Evolutionary conservation across 305 asterid species (phyloP).

Genomic region (Solanum aculeatissimum): DNA sequence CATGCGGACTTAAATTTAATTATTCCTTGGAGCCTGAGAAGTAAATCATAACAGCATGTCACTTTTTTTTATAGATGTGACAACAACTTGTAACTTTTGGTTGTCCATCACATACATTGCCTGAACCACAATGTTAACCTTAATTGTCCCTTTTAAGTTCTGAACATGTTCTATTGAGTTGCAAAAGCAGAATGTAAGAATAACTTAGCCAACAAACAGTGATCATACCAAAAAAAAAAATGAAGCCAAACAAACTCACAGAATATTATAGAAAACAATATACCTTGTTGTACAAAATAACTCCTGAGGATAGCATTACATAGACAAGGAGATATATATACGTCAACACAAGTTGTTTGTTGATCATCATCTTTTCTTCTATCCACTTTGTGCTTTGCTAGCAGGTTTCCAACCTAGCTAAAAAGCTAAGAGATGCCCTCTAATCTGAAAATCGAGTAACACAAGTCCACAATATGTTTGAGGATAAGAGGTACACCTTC

Average conservation of each 20-base stretch:
- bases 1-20: not conserved
- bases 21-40: not conserved
- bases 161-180: not conserved
- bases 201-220: not conserved
- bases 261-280: not conserved
- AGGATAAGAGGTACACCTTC: not conserved
- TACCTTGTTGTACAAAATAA: constrained; percentile 96
- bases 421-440: not conserved
- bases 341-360: constrained; percentile 77
- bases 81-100: not conserved
- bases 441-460: not conserved
- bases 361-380: constrained; percentile 39
- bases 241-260: not conserved
- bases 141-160: not conserved
- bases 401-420: not conserved
- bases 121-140: not conserved
- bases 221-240: not conserved
- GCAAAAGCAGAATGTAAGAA: not conserved
- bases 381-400: not conserved
- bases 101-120: not conserved
- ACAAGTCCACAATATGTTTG: not conserved
- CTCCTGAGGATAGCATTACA: constrained; percentile 81
- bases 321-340: constrained; percentile 77
- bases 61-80: not conserved
- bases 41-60: not conserved